A percentile compares a stretch with the other conserved stretches of the same genome.
Evolutionary conservation across 2,329 filamentous ascomycete genomes (phyloP).

Genomic region (Ascochyta clinopodiicola): DNA sequence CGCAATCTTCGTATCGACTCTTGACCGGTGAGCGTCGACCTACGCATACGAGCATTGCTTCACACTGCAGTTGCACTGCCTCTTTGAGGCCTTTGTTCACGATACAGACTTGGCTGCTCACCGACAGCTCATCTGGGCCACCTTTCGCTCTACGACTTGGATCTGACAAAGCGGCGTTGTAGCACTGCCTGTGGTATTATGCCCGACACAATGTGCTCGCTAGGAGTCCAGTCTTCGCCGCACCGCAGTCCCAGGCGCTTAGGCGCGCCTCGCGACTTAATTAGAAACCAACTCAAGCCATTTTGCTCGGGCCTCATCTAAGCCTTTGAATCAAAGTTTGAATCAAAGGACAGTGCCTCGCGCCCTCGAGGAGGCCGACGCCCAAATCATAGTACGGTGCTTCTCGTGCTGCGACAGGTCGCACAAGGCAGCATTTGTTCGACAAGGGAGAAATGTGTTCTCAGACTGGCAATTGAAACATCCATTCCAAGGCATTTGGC

Average conservation of each 20-base stretch:
- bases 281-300: not conserved
- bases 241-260: not conserved
- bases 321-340: not conserved
- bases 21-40: slow-evolving; percentile 11
- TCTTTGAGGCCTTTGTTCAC: slow-evolving; percentile 6
- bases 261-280: not conserved
- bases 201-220: not conserved
- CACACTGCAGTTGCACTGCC: slow-evolving; percentile 10
- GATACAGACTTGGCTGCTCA: slow-evolving; percentile 1
- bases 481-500: too few relatives aligned
- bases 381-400: too few relatives aligned
- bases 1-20: slow-evolving; percentile 11
- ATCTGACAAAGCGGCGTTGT: not conserved
- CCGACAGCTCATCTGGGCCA: slow-evolving; percentile 4
- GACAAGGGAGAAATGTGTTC: too few relatives aligned
- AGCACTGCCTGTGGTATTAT: slow-evolving; percentile 1
- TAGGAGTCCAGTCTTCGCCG: not conserved
- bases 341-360: not conserved
- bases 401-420: too few relatives aligned
- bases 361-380: too few relatives aligned
- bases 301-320: not conserved
- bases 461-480: too few relatives aligned
- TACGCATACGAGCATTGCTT: not conserved
- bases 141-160: not conserved
- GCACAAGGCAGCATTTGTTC: too few relatives aligned